These are phyloP conservation scores for Amanita subjunquillea DNA, from an alignment of 768 basidiomycete species.

Conservation along the genomic window DNA sequence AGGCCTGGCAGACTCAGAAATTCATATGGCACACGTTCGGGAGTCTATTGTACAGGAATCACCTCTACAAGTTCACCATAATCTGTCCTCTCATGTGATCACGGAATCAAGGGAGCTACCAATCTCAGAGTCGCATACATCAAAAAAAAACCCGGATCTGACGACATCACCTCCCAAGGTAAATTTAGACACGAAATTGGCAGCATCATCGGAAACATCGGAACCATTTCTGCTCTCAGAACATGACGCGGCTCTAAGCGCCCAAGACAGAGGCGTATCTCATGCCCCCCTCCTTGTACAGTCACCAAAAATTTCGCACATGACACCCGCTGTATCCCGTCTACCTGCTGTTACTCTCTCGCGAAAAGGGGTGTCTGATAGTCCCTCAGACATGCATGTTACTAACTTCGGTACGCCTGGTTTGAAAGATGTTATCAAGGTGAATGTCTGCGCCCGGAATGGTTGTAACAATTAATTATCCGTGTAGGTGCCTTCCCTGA, in stretches of 20 bases:
- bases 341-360: not conserved
- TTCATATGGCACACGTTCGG: not conserved
- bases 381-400: constrained; percentile 14
- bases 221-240: not conserved
- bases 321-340: not conserved
- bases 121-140: not conserved
- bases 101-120: not conserved
- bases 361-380: not conserved
- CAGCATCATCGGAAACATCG: not conserved
- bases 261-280: not conserved
- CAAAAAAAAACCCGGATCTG: not conserved
- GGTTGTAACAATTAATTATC: not conserved
- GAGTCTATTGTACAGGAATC: not conserved
- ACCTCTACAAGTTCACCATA: not conserved
- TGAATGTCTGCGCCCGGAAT: constrained; percentile 14
- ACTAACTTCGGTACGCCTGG: constrained; percentile 36
- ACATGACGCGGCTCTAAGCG: not conserved
- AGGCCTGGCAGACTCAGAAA: not conserved
- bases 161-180: not conserved
- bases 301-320: not conserved
- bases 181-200: not conserved
- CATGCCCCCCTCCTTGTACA: not conserved
- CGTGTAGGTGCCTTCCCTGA: constrained; percentile 50
- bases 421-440: constrained; percentile 68
- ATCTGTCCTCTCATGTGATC: not conserved